Evolutionary conservation across 169 alveolate species (phyloP).

Genomic region (Cryptosporidium bovis): DNA sequence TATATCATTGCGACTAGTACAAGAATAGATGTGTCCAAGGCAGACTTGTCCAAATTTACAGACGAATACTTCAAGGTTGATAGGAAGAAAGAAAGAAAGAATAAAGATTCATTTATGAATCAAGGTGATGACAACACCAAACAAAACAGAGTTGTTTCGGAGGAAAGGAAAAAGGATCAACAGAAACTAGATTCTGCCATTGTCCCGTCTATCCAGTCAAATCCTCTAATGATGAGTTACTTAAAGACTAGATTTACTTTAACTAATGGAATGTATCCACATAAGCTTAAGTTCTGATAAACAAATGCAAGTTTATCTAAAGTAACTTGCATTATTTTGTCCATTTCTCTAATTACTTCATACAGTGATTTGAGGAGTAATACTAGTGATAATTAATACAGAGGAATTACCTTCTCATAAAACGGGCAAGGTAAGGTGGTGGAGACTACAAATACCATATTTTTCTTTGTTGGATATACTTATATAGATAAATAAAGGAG

Average conservation of each 20-base stretch:
- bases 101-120: conserved; percentile 81
- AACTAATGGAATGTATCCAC: conserved; percentile 91
- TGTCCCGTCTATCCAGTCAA: conserved; percentile 80
- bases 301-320: background rate
- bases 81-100: conserved; percentile 76
- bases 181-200: conserved; percentile 81
- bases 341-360: too few species aligned
- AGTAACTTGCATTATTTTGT: too few species aligned
- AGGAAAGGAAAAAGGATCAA: conserved; percentile 79
- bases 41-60: conserved; percentile 81
- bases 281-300: conserved; percentile 89
- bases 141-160: conserved; percentile 44
- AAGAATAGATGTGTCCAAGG: conserved; percentile 85
- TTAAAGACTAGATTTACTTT: conserved; percentile 90
- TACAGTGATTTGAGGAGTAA: too few species aligned
- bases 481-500: too few species aligned
- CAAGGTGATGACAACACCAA: conserved; percentile 80
- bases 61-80: conserved; percentile 82
- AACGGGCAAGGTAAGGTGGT: too few species aligned
- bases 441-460: too few species aligned
- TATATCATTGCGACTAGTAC: conserved; percentile 96
- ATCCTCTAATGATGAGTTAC: conserved; percentile 83
- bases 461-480: too few species aligned
- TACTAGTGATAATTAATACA: too few species aligned
- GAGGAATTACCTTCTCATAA: too few species aligned